These are phyloP conservation scores for Naematelia aurantialba DNA, from an alignment of 768 basidiomycete species.

Conservation along the genomic window DNA sequence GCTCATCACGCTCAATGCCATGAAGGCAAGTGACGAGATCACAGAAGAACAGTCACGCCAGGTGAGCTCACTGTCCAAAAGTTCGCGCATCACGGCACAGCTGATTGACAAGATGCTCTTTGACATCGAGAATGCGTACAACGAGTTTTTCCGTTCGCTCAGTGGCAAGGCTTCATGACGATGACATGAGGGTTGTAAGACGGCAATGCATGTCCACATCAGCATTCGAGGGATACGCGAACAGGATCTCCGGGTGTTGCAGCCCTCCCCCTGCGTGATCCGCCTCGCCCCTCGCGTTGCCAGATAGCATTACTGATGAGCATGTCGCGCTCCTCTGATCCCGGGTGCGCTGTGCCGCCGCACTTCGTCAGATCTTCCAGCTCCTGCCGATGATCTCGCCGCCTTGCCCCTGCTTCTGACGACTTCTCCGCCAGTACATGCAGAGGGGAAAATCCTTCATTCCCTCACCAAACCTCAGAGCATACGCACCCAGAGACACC, in stretches of 20 bases:
- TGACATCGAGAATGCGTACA: conserved; percentile 93
- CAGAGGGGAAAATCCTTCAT: neutral
- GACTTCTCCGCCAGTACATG: neutral
- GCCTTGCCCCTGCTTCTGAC: neutral
- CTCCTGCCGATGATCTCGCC: neutral
- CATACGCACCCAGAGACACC: neutral
- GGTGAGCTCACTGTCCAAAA: conserved; percentile 53
- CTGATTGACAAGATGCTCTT: conserved; percentile 69
- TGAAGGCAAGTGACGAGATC: conserved; percentile 95
- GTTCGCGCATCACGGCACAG: neutral
- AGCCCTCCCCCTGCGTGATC: conserved; percentile 20
- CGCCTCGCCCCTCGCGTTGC: neutral
- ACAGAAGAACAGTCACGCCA: conserved; percentile 92
- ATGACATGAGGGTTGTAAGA: neutral
- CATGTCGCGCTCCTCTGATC: neutral
- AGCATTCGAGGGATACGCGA: conserved; percentile 5
- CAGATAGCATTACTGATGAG: neutral
- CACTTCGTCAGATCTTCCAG: conserved; percentile 1
- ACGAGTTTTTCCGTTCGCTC: conserved; percentile 68
- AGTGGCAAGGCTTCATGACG: conserved; percentile 23
- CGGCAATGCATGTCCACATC: neutral
- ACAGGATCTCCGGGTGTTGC: conserved; percentile 30
- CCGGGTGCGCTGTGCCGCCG: neutral
- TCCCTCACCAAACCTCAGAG: neutral
- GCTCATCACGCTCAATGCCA: conserved; percentile 92